A percentile compares a stretch with the other conserved stretches of the same genome.
These are phyloP conservation scores for Gossypium lobatum DNA, from an alignment of 441 rosid genomes.

Conservation along the genomic window DNA sequence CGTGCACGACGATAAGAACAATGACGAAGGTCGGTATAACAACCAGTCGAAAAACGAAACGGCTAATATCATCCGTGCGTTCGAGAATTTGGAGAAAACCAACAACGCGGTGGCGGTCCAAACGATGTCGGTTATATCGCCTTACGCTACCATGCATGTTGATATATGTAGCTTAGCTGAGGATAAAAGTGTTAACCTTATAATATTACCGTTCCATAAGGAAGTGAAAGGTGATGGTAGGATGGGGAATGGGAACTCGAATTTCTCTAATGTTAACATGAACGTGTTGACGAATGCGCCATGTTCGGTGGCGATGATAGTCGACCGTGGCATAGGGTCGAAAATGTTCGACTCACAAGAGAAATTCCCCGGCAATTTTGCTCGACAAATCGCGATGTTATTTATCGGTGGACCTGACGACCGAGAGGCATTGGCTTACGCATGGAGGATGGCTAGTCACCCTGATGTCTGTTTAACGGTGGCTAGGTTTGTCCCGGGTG, in stretches of 20 bases:
- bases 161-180: conserved; percentile 38
- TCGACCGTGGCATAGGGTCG: conserved; percentile 28
- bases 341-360: conserved; percentile 7
- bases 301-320: conserved; percentile 33
- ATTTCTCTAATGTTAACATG: conserved; percentile 21
- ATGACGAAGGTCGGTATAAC: background rate
- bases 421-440: conserved; percentile 40
- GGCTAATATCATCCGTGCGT: conserved; percentile 16
- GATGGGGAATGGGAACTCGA: conserved; percentile 21
- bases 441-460: conserved; percentile 34
- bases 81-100: conserved; percentile 19
- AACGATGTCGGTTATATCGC: conserved; percentile 34
- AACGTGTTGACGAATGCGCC: conserved; percentile 25
- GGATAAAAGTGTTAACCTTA: conserved; percentile 34
- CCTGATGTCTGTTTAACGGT: conserved; percentile 22
- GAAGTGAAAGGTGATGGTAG: conserved; percentile 21
- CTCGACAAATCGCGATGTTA: conserved; percentile 22
- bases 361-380: background rate
- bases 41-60: conserved; percentile 24
- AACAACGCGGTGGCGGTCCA: conserved; percentile 15
- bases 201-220: conserved; percentile 38
- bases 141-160: conserved; percentile 37
- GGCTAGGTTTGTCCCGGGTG: conserved; percentile 23
- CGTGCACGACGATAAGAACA: background rate
- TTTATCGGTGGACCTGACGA: conserved; percentile 36